Conservation (phyloP, 176 grass and related monocot species). For the Pharus latifolius region DNA sequence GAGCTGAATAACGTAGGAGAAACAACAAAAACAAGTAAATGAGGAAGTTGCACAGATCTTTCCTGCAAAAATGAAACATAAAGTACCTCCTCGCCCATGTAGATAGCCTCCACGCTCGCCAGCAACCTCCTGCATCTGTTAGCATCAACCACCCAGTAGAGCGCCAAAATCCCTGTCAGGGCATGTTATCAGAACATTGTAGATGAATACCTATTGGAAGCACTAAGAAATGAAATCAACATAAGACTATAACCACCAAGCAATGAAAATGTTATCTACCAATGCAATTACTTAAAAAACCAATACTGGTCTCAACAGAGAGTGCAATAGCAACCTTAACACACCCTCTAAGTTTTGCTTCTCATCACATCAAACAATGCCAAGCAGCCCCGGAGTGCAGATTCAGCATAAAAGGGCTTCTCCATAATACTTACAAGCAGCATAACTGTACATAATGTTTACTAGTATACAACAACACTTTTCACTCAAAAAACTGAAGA, state of each 20-base stretch:
- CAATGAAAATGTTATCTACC: not conserved
- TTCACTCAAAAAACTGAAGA: not conserved
- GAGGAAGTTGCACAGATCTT: not conserved
- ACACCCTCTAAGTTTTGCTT: not conserved
- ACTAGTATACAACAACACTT: not conserved
- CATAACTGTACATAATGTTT: not conserved
- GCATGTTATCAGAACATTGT: constrained; percentile 94
- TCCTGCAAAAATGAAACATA: constrained; percentile 17
- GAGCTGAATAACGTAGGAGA: constrained; percentile 38
- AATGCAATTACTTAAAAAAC: too few species aligned
- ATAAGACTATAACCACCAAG: not conserved
- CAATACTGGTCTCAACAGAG: not conserved
- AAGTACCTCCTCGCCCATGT: constrained; percentile 94
- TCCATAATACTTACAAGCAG: not conserved
- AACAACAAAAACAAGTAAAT: constrained; percentile 9
- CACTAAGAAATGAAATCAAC: not conserved
- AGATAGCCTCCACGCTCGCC: constrained; percentile 97
- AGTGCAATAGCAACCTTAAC: not conserved
- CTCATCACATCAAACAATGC: not conserved
- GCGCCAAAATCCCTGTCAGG: constrained; percentile 91
- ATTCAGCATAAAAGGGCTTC: not conserved
- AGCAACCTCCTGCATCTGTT: constrained; percentile 99
- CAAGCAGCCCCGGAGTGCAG: not conserved
- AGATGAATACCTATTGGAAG: not conserved
- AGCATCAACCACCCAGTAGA: constrained; percentile 50